Evolutionary conservation across 2,329 filamentous ascomycete genomes (phyloP), one percentile per base, ranked within the genome.

Genomic region (Dothistroma septosporum): DNA sequence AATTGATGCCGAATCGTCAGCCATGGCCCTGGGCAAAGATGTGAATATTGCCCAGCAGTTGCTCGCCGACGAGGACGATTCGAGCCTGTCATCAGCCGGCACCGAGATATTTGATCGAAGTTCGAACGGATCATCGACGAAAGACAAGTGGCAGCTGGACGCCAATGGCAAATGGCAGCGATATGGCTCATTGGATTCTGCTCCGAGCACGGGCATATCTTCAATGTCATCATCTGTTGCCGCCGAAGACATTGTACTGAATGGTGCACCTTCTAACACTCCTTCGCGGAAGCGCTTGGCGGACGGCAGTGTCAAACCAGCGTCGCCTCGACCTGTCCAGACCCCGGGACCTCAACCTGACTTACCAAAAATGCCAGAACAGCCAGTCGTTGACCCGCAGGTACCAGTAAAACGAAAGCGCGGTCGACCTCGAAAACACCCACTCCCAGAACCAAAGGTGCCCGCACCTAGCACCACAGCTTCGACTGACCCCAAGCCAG

Each of bases 201-300:
- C 70, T 59, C 68, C 69, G 32, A 73, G 71, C 62, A 73, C 72
- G 16, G 70, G 65, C 48, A 68, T 73, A 37, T 70, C 72, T 32
- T 73, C 72, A n/a, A 66, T 73, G 57, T 66, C 63, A 53, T 72
- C 72, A 22, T 72, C 70, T 28, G 64, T 72, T 32, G 66, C 58
- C 21, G 66, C 71, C 22, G 69, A 72, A 53, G 68, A 70, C 31
- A 31, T 47, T 28, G 35, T 55, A 19, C 55, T 52, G 50, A 55
- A 67, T 58, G 58, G 44, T 16, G 32, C 47, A 16, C 61, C 44
- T 19, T 24, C 48, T 14, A 10, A 16, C 19, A 53, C 57, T 19
- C 44, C 59, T 28, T 66, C 68, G 6, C 66, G 60, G 55, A 73
- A 73, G 60, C 70, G 72, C 35, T 68, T 66, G 65, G 58, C 67